A percentile compares a stretch with the other conserved stretches of the same genome.
Conservation (phyloP, 306 rosid genomes). For the Lathyrus tuberosus region DNA sequence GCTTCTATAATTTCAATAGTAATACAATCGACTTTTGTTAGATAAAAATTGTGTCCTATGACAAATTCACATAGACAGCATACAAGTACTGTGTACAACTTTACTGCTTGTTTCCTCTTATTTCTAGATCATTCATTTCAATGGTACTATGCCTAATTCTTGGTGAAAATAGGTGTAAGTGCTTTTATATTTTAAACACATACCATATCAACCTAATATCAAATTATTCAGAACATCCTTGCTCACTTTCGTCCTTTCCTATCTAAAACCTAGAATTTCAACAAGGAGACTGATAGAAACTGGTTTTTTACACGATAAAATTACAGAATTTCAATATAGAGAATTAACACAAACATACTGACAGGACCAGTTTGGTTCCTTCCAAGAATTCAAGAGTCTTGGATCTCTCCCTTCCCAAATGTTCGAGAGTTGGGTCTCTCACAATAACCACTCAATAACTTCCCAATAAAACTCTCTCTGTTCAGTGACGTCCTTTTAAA, state of each 20-base stretch:
- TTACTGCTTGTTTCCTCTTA: background rate
- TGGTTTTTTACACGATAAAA: no score
- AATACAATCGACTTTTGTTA: background rate
- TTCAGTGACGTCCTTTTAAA: no score
- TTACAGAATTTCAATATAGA: no score
- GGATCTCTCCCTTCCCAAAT: no score
- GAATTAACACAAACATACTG: no score
- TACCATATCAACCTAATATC: conserved; percentile 24
- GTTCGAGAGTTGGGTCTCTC: no score
- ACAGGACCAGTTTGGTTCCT: no score
- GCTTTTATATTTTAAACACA: conserved; percentile 22
- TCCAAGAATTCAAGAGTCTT: no score
- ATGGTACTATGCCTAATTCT: background rate
- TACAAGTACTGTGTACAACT: background rate
- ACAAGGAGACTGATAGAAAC: conserved; percentile 1
- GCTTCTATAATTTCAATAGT: background rate
- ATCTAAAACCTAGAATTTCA: conserved; percentile 25
- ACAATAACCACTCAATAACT: no score
- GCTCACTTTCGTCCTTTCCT: conserved; percentile 28
- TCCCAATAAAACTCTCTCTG: no score
- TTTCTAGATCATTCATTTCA: conserved; percentile 2
- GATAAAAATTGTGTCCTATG: background rate
- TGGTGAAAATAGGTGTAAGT: conserved; percentile 4
- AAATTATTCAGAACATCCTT: conserved; percentile 28
- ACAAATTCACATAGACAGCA: conserved; percentile 11